Evolutionary conservation across 176 grass and related monocot species (phyloP), one percentile per base, ranked within the genome.

Genomic region (Musa itinerans): DNA sequence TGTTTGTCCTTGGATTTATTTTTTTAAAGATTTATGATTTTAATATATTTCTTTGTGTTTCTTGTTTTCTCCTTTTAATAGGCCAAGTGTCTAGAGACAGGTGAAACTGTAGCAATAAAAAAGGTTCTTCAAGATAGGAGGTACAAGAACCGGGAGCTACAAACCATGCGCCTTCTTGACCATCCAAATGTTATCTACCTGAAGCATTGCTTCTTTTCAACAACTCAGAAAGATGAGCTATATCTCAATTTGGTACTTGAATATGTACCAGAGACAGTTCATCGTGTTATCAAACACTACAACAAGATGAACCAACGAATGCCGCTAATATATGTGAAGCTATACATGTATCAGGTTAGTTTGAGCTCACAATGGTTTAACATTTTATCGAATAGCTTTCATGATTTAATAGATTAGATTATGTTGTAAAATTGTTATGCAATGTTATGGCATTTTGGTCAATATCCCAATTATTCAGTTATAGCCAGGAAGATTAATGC

Each of bases 221-320:
- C 77, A 4, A 87, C 90, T 49, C 86, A 86, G 15, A 88, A 88
- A 68, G 86, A 86, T 20, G 87, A 93, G 76, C 26, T 89, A 8
- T 93, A 93, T 73, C 84, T 93, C 50, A 93, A 89, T 78, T 84
- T 93, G 72, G 90, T 93, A 50, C 84, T 93, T 78, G 90, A 93
- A 78, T 93, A 85, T 27, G 87, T 93, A 53, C 90, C 90, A n/a
- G 90, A 93, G 85, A 89, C 90, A 77, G 81, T 89, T 43, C 84
- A 93, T 54, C 81, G 87, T 63, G 82, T 89, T 65, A 54, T 93
- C 69, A 86, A 82, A 59, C 82, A 89, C 83, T 89, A 93, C 81
- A 89, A 86, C 76, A 89, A 84, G 61, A 85, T 89, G 81, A 86
- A 82, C 26, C 87, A 89, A 73, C 77, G 80, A 10, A 89, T 93